Evolutionary conservation across 78 protist species (phyloP).

Genomic region (Creolimax fragrantissima): DNA sequence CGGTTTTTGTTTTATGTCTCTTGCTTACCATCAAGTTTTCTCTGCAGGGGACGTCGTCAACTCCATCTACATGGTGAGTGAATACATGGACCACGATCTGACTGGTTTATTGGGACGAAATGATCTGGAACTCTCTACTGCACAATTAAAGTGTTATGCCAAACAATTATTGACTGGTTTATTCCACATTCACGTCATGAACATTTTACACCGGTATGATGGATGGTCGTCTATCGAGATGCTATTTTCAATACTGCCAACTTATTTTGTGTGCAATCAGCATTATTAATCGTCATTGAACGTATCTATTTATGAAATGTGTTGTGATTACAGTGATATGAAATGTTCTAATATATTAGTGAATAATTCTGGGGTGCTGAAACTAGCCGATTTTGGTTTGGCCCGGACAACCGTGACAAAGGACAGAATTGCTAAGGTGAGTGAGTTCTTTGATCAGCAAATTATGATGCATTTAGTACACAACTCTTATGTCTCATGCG

Average conservation of each 20-base stretch:
- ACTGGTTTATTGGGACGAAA: neutral
- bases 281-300: neutral
- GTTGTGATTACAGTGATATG: constrained; percentile 44
- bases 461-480: neutral
- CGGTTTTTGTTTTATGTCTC: neutral
- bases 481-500: neutral
- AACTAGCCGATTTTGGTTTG: constrained; percentile 32
- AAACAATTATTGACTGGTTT: constrained; percentile 70
- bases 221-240: too few relatives aligned
- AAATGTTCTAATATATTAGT: constrained; percentile 25
- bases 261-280: too few relatives aligned
- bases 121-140: constrained; percentile 2
- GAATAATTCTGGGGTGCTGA: neutral
- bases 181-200: constrained; percentile 54
- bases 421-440: neutral
- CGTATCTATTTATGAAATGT: neutral
- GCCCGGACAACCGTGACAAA: neutral
- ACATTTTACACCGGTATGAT: constrained; percentile 56
- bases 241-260: too few relatives aligned
- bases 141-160: constrained; percentile 72
- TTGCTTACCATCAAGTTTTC: constrained; percentile 3
- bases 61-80: neutral
- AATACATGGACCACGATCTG: neutral
- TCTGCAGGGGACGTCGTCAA: neutral
- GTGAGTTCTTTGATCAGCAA: neutral